These are phyloP conservation scores for Didymella keratinophila DNA, from an alignment of 2,329 filamentous ascomycete genomes.

Conservation along the genomic window DNA sequence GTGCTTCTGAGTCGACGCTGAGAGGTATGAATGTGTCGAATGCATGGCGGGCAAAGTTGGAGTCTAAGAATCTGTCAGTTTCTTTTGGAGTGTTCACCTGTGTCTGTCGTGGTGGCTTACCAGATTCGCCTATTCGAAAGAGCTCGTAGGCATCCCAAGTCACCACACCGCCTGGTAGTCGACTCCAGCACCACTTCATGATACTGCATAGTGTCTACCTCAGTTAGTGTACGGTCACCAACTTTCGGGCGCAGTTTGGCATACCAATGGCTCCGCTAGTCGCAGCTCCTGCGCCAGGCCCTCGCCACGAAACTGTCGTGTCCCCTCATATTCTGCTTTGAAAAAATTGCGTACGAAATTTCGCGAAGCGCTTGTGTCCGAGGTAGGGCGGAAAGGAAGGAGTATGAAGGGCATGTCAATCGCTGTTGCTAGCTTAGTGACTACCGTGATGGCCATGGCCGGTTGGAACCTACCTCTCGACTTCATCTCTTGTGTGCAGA, in stretches of 20 bases:
- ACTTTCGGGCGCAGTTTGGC: conserved; percentile 36
- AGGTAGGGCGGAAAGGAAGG: conserved; percentile 90
- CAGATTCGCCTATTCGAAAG: conserved; percentile 92
- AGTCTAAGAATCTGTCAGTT: conserved; percentile 67
- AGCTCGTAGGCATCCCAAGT: conserved; percentile 97
- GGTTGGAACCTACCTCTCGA: conserved; percentile 73
- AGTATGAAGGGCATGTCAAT: conserved; percentile 92
- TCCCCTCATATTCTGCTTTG: conserved; percentile 68
- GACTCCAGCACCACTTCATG: conserved; percentile 98
- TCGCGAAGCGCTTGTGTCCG: conserved; percentile 88
- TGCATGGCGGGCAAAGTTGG: conserved; percentile 86
- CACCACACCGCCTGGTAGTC: conserved; percentile 87
- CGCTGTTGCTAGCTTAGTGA: conserved; percentile 60
- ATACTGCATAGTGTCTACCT: conserved; percentile 87
- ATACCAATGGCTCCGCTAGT: conserved; percentile 91
- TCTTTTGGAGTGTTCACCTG: conserved; percentile 11
- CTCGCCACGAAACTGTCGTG: conserved; percentile 69
- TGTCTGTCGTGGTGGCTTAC: conserved; percentile 58
- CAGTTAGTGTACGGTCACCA: conserved; percentile 29
- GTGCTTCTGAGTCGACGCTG: conserved; percentile 85
- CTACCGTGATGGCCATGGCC: not conserved
- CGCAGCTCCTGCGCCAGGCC: conserved; percentile 83
- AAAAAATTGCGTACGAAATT: conserved; percentile 95
- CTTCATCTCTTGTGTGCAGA: conserved; percentile 91
- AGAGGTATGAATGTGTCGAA: conserved; percentile 97